Conservation (phyloP, 805 yeast species). For the Candida ipomoeae region DNA sequence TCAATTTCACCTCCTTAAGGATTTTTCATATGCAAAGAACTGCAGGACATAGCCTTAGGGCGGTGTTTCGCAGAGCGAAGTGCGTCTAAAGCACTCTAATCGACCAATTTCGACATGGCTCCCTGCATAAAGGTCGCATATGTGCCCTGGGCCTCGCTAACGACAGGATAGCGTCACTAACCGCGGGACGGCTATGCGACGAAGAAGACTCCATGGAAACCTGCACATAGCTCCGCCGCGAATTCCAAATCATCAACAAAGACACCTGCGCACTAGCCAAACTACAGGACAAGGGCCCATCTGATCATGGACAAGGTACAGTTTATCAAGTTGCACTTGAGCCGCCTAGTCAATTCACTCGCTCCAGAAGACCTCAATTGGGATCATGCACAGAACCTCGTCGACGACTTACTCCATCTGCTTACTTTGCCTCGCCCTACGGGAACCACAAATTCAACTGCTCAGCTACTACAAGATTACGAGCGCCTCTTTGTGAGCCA, state of each 20-base stretch:
- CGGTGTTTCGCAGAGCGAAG: background rate
- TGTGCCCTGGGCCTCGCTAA: background rate
- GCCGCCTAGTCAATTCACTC: slow-evolving; percentile 32
- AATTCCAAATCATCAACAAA: slow-evolving; percentile 3
- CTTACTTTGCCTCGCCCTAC: background rate
- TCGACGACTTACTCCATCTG: slow-evolving; percentile 23
- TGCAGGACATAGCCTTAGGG: background rate
- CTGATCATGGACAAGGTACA: slow-evolving; percentile 22
- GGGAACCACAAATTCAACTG: slow-evolving; percentile 13
- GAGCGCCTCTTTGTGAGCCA: slow-evolving; percentile 24
- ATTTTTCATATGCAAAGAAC: background rate
- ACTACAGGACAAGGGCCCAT: slow-evolving; percentile 23
- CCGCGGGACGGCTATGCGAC: background rate
- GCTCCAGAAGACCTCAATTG: slow-evolving; percentile 37
- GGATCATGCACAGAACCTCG: slow-evolving; percentile 29
- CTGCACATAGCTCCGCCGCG: slow-evolving; percentile 4
- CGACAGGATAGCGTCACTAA: background rate
- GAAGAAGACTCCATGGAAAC: background rate
- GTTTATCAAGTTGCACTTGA: slow-evolving; percentile 29
- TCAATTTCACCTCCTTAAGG: background rate
- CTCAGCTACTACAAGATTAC: slow-evolving; percentile 20
- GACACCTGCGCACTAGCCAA: slow-evolving; percentile 4
- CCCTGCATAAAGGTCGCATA: background rate
- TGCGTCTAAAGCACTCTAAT: background rate
- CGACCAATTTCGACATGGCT: background rate